Conservation (phyloP, 257 asterid genomes). For the Buddleja alternifolia region DNA sequence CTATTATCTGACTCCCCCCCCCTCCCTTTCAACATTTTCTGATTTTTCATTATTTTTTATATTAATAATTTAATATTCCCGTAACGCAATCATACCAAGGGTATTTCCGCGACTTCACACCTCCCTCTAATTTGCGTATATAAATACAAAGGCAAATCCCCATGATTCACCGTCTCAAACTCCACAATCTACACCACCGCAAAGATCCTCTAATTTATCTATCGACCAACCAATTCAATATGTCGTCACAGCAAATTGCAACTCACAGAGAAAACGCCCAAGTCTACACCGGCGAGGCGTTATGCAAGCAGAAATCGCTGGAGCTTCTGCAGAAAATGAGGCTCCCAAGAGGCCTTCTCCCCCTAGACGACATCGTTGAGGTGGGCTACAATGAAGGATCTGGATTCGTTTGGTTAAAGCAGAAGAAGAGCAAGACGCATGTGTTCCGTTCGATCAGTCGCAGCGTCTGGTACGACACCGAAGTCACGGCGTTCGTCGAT, state of each 20-base stretch:
- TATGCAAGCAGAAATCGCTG: conserved; percentile 60
- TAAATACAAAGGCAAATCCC: conserved; percentile 1
- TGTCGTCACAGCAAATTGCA: conserved; percentile 48
- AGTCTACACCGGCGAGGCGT: conserved; percentile 50
- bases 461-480: conserved; percentile 66
- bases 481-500: conserved; percentile 66
- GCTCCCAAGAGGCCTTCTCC: conserved; percentile 67
- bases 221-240: no score
- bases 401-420: conserved; percentile 77
- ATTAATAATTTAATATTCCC: no score
- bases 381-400: conserved; percentile 61
- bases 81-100: conserved; percentile 5
- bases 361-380: conserved; percentile 61
- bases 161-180: background rate
- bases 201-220: background rate
- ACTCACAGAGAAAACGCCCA: conserved; percentile 66
- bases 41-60: no score
- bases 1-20: no score
- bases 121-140: background rate
- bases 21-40: no score
- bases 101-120: conserved; percentile 26
- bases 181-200: background rate
- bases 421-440: conserved; percentile 57
- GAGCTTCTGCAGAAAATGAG: conserved; percentile 61
- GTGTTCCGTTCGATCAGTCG: conserved; percentile 50